phyloP scores from a whole-genome alignment of 305 asterid species.

The Nicotiana rustica region DNA sequence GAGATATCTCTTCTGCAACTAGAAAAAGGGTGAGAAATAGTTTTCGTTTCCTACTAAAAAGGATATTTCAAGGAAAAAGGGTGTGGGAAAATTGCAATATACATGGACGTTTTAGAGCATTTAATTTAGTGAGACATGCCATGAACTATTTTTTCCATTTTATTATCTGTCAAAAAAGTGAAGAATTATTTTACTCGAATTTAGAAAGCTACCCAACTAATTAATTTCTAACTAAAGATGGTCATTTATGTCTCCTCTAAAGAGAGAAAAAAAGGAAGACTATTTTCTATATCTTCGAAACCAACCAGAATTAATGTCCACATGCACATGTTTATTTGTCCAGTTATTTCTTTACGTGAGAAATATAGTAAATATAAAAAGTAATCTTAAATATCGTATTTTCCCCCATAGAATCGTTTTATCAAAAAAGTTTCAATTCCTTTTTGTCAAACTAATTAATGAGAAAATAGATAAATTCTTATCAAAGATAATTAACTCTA shows the following conservation, averaged over 20 bases:
- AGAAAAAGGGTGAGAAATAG: not conserved
- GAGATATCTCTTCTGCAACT: not conserved
- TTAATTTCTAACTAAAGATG: constrained; percentile 15
- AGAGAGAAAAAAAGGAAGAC: not conserved
- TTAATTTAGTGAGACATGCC: not conserved
- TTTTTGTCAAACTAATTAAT: too few species aligned
- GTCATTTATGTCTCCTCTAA: not conserved
- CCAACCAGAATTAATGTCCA: constrained; percentile 25
- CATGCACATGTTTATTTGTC: constrained; percentile 3
- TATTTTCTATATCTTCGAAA: not conserved
- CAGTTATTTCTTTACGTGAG: not conserved
- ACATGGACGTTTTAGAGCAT: not conserved
- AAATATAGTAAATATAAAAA: too few species aligned
- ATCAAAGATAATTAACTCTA: too few species aligned
- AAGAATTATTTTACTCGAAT: not conserved
- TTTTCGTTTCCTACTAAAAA: not conserved
- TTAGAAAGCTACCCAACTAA: not conserved
- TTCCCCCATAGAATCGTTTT: too few species aligned
- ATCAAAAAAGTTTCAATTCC: too few species aligned
- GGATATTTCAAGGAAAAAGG: not conserved
- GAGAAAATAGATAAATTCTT: too few species aligned
- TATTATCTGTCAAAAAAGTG: not conserved
- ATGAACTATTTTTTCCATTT: not conserved
- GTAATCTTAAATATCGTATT: too few species aligned
- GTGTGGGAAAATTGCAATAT: not conserved